Evolutionary conservation across 1,284 basidiomycete genomes (phyloP), one percentile per base, ranked within the genome.

Genomic region (Fomitopsis pinicola): DNA sequence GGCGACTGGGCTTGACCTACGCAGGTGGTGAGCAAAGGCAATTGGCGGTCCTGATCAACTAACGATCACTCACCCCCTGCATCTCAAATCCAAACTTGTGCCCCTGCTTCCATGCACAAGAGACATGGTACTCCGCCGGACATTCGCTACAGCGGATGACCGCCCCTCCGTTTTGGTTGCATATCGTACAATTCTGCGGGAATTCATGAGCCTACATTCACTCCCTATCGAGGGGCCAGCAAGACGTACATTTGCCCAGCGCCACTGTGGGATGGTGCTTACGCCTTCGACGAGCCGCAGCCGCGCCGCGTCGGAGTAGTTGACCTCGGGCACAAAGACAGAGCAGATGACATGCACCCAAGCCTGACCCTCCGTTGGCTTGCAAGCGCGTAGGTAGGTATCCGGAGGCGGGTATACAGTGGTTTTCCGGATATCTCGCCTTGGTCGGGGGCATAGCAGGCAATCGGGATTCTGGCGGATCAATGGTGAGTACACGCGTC

Each of bases 261-360:
- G 83, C 67, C 84, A 78, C 58, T 77, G 77, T 26, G 88, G 80
- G 53, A 97, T 83, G 1, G 83, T 84, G 68, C 88, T 92, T 57
- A 96, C 83, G n/a, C 94, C 94, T 75, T 98, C 97, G 14, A 94
- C 91, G 14, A 88, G 76, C 55, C 89, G 87, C 58, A 97, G 78
- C 52, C 83, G 82, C 12, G 77, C 69, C 0, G 91, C 82, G 72
- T 95, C 89, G 26, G 91, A 89, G 73, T 90, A 97, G 19, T 80
- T 80, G 7, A 96, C 78, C 69, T 97, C 95, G 3, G 91, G 89
- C 36, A 89, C 86, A 77, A 95, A 98, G 0, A 92, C 85, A 1
- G 95, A 86, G 76, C 97, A 98, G 1, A 98, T 74, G 22, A 95
- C 80, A 72, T 99, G 97, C 0, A 88, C 88, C 94, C 95, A 98